A percentile compares a stretch with the other conserved stretches of the same genome.
These are phyloP conservation scores for Styphnolobium japonicum DNA, from an alignment of 306 rosid species.

Conservation along the genomic window DNA sequence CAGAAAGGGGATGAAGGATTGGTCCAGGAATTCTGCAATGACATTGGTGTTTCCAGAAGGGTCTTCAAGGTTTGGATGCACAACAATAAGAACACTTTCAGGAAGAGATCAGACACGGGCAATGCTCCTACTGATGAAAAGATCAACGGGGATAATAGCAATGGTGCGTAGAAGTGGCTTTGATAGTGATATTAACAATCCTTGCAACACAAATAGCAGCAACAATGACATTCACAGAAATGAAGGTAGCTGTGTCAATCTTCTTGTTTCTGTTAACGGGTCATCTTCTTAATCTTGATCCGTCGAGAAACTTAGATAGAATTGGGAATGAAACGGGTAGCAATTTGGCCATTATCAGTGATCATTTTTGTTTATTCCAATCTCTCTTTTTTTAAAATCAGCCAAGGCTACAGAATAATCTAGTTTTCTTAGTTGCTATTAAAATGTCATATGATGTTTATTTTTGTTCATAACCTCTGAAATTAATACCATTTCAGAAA, in stretches of 20 bases:
- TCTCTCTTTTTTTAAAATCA: neutral
- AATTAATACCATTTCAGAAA: slow-evolving; percentile 13
- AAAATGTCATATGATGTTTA: neutral
- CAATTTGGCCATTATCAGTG: neutral
- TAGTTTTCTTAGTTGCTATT: neutral
- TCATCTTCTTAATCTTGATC: slow-evolving; percentile 39
- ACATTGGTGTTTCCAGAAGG: slow-evolving; percentile 51
- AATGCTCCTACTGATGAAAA: neutral
- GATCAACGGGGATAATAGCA: neutral
- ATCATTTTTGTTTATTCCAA: neutral
- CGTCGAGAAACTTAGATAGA: neutral
- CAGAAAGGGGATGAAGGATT: slow-evolving; percentile 43
- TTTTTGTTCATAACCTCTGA: slow-evolving; percentile 3
- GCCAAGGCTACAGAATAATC: neutral
- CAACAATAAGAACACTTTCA: slow-evolving; percentile 62
- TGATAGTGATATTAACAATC: neutral
- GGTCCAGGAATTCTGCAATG: slow-evolving; percentile 55
- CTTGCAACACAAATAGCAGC: neutral
- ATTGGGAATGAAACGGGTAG: neutral
- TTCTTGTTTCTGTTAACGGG: slow-evolving; percentile 39
- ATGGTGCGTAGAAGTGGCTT: neutral
- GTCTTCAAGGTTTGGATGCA: slow-evolving; percentile 90
- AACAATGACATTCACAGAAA: slow-evolving; percentile 14
- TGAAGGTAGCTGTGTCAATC: slow-evolving; percentile 28
- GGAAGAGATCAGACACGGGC: slow-evolving; percentile 32